phyloP scores from a whole-genome alignment of 495 filamentous ascomycete genomes.

The Aspergillus haitiensis region DNA sequence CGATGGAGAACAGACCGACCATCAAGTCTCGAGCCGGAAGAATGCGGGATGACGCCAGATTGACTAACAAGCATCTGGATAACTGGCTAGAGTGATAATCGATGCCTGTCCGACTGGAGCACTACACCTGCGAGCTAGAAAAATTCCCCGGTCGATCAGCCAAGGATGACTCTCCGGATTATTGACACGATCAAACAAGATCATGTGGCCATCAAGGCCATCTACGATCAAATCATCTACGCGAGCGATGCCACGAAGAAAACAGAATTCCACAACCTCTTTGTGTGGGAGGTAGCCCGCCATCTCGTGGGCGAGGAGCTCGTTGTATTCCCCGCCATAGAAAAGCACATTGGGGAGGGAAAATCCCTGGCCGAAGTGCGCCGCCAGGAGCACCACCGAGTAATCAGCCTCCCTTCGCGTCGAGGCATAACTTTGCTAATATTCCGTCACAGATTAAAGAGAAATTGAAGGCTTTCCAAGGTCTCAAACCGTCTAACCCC shows the following conservation, averaged over 20 bases:
- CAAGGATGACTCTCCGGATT: constrained; percentile 17
- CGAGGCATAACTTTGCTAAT: constrained; percentile 4
- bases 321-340: constrained; percentile 67
- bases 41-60: no score
- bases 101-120: no score
- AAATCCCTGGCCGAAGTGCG: constrained; percentile 57
- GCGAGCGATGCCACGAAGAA: constrained; percentile 49
- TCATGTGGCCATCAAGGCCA: constrained; percentile 60
- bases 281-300: constrained; percentile 70
- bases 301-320: constrained; percentile 68
- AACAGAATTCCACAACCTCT: constrained; percentile 60
- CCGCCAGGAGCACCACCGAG: constrained; percentile 54
- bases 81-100: no score
- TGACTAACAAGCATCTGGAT: no score
- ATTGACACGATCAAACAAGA: constrained; percentile 60
- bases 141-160: no score
- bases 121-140: no score
- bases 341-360: constrained; percentile 56
- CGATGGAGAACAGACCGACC: no score
- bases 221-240: constrained; percentile 57
- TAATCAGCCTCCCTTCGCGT: not conserved
- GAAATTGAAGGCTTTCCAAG: constrained; percentile 59
- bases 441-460: constrained; percentile 58
- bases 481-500: constrained; percentile 42
- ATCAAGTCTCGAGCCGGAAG: no score